Evolutionary conservation across 164 flowering plant genomes (phyloP).

Genomic region (Magnolia sinica): DNA sequence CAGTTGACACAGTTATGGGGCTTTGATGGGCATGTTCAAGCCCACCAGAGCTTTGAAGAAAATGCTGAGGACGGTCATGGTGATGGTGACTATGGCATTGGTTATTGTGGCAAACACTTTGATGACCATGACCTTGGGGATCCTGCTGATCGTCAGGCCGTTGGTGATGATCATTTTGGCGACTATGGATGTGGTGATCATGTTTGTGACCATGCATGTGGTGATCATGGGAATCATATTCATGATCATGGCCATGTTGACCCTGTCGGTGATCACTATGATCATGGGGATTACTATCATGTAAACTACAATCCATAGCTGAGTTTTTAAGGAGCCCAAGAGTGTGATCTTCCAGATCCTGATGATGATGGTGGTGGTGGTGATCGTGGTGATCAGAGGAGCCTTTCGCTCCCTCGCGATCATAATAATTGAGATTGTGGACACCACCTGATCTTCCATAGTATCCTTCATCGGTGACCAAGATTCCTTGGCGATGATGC

Average conservation of each 20-base stretch:
- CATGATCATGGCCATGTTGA: slow-evolving; percentile 1
- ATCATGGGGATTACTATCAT: slow-evolving; percentile 4
- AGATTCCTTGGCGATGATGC: slow-evolving; percentile 22
- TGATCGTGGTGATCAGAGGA: slow-evolving; percentile 11
- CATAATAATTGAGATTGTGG: slow-evolving; percentile 18
- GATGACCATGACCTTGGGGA: slow-evolving; percentile 21
- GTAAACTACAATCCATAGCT: not conserved
- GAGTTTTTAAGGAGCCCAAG: not conserved
- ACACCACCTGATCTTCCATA: slow-evolving; percentile 18
- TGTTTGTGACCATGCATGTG: not conserved
- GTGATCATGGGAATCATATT: slow-evolving; percentile 22
- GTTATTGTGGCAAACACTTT: slow-evolving; percentile 18
- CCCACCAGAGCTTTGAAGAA: slow-evolving; percentile 1
- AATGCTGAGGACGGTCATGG: not conserved
- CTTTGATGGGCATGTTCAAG: slow-evolving; percentile 10
- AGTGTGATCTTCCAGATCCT: slow-evolving; percentile 9
- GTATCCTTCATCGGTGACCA: slow-evolving; percentile 20
- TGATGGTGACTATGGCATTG: slow-evolving; percentile 16
- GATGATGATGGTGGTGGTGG: slow-evolving; percentile 6
- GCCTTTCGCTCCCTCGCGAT: not conserved
- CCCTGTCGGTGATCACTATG: slow-evolving; percentile 16
- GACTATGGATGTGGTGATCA: slow-evolving; percentile 10
- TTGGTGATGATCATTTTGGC: slow-evolving; percentile 13
- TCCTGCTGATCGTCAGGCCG: not conserved
- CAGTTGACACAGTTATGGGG: slow-evolving; percentile 8